Percentiles rank a stretch among this genome's conserved stretches.
Conservation (phyloP, 139 green algal species). For the Chlorella vulgaris region DNA sequence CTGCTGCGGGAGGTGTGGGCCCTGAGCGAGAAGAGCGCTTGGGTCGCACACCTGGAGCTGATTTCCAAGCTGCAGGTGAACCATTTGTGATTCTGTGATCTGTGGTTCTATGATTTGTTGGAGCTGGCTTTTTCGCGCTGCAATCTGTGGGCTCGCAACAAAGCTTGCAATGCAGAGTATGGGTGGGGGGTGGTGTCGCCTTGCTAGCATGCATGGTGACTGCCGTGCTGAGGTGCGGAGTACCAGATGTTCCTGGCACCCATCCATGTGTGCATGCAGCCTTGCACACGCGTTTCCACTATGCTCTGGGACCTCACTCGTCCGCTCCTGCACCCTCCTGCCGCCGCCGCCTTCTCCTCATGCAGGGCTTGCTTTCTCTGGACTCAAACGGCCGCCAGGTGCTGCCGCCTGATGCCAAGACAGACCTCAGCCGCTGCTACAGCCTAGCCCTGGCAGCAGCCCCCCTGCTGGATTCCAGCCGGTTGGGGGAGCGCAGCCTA, state of each 20-base stretch:
- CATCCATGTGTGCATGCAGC: too few species aligned
- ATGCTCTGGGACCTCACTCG: too few species aligned
- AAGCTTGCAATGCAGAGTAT: too few species aligned
- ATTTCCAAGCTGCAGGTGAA: constrained; percentile 44
- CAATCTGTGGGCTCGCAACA: too few species aligned
- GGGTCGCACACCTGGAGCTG: constrained; percentile 51
- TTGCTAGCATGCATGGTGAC: too few species aligned
- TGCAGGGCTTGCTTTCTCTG: constrained; percentile 35
- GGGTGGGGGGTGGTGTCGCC: too few species aligned
- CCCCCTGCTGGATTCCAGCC: constrained; percentile 33
- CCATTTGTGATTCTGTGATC: not conserved
- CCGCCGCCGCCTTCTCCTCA: too few species aligned
- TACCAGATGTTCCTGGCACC: too few species aligned
- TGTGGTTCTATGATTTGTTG: not conserved
- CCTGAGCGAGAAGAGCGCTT: constrained; percentile 45
- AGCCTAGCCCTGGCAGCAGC: constrained; percentile 53
- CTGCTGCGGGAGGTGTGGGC: constrained; percentile 57
- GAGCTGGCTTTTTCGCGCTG: too few species aligned
- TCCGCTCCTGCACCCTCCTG: too few species aligned
- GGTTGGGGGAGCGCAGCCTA: constrained; percentile 32
- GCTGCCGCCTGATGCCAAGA: constrained; percentile 18
- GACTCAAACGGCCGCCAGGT: constrained; percentile 38
- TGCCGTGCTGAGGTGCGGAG: too few species aligned
- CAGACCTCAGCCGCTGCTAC: constrained; percentile 62
- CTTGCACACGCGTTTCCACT: too few species aligned